Percentiles rank a stretch among this genome's conserved stretches.
Conservation (phyloP, 2,329 filamentous ascomycete genomes). For the Penicillium frequentans region DNA sequence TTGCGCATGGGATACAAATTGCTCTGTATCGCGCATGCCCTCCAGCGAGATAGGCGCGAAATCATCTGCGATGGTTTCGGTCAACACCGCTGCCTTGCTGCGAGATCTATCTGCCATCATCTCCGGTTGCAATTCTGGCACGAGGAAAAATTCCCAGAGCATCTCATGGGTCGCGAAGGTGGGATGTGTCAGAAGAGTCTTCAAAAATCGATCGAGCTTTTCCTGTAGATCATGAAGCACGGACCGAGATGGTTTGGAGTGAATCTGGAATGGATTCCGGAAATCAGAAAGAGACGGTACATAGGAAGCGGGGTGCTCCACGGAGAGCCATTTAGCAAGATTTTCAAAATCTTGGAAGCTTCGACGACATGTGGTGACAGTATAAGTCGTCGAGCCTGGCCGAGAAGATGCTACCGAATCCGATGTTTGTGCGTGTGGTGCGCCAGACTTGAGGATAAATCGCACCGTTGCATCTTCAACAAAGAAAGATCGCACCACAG, state of each 20-base stretch:
- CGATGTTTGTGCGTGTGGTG: conserved; percentile 55
- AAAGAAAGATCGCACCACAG: conserved; percentile 92
- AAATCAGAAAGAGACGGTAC: conserved; percentile 75
- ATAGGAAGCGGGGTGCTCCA: conserved; percentile 95
- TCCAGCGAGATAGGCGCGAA: conserved; percentile 70
- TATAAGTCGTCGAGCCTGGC: conserved; percentile 66
- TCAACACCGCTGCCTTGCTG: conserved; percentile 78
- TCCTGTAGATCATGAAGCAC: conserved; percentile 85
- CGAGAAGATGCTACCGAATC: conserved; percentile 38
- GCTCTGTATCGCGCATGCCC: conserved; percentile 83
- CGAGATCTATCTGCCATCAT: conserved; percentile 88
- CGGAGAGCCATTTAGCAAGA: conserved; percentile 74
- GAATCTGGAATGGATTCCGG: conserved; percentile 87
- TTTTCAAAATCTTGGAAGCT: conserved; percentile 90
- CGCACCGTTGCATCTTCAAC: conserved; percentile 94
- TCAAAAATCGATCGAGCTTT: conserved; percentile 82
- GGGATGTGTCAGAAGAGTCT: conserved; percentile 80
- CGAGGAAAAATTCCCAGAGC: conserved; percentile 98
- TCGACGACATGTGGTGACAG: conserved; percentile 89
- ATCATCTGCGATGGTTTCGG: conserved; percentile 85
- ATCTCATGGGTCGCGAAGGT: conserved; percentile 96
- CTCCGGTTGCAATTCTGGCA: conserved; percentile 86
- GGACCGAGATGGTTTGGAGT: conserved; percentile 84
- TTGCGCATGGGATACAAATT: conserved; percentile 86
- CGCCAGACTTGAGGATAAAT: conserved; percentile 90